Evolutionary conservation across 495 filamentous ascomycete species (phyloP), one percentile per base, ranked within the genome.

Genomic region (Neurospora intermedia): DNA sequence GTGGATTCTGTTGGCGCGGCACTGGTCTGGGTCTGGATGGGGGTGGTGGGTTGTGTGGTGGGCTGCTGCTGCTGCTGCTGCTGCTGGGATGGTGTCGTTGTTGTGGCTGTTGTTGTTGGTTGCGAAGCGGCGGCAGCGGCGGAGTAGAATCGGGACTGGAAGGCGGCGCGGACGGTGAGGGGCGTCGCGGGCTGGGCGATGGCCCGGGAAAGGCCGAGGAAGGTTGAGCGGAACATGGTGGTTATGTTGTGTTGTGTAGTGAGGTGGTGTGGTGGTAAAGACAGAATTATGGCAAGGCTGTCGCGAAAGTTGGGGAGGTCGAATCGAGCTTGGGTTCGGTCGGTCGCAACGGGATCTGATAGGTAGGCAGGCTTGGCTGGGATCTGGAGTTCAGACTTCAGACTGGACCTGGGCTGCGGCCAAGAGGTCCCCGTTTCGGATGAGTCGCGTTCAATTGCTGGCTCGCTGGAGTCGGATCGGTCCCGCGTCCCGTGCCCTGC

Each of bases 211-310:
- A 74, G 54, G 54, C 6, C 6, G 54, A 62, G 66, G 69, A 54
- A 71, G 16, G 66, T 31, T 5, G 76, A 70, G 18, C 77, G 75
- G 7, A 78, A 35, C 76, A 78, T 78, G 16, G 74, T 13, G 62
- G 46, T 54, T 46, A 27, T 27, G 20, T 35, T 40, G 62, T 41
- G 45, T 39, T 38, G 35, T 38, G 35, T 35, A 2, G 31, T 35
- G 9, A 31, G 20, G 39, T 45, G 73, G 20, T n/a, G 43, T 70
- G 13, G 46, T 27, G 23, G 54, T 31, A 35, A 2, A 62, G 54
- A 62, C 9, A 18, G 54, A 35, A 23, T 59, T 6, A n/a, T 23
- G 45, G 45, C 35, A 27, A 59, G 20, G 20, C 20, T 54, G 54
- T 62, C 54, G 54, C 27, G 6, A 16, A 62, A 62, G n/a, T 27